Evolutionary conservation across 1,284 basidiomycete genomes (phyloP).

Genomic region (Anthracocystis panici-leucophaei): DNA sequence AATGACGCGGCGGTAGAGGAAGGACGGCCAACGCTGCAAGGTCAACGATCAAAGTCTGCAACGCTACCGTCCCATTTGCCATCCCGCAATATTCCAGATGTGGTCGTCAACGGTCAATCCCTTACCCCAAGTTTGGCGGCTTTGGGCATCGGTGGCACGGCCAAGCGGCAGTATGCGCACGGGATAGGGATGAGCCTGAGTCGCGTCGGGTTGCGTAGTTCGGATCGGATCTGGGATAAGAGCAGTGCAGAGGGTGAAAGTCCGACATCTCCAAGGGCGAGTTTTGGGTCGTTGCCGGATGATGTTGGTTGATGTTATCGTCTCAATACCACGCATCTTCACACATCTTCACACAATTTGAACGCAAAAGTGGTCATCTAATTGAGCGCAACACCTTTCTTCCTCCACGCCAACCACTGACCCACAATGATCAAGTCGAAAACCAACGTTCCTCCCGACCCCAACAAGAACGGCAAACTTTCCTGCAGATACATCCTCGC

Average conservation of each 20-base stretch:
- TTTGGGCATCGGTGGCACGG: slow-evolving; percentile 18
- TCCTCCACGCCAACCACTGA: slow-evolving; percentile 62
- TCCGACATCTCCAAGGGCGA: slow-evolving; percentile 14
- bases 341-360: too few relatives aligned
- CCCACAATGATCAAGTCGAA: slow-evolving; percentile 66
- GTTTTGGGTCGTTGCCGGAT: slow-evolving; percentile 10
- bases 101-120: slow-evolving; percentile 36
- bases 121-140: slow-evolving; percentile 27
- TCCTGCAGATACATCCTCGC: slow-evolving; percentile 54
- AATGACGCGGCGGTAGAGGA: too few relatives aligned
- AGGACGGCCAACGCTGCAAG: background rate
- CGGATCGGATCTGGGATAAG: slow-evolving; percentile 47
- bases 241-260: background rate
- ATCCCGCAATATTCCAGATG: slow-evolving; percentile 33
- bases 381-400: slow-evolving; percentile 7
- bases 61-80: slow-evolving; percentile 14
- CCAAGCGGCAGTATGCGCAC: slow-evolving; percentile 20
- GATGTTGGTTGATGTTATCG: background rate
- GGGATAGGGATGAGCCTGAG: slow-evolving; percentile 48
- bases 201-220: slow-evolving; percentile 45
- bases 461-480: slow-evolving; percentile 66
- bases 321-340: background rate
- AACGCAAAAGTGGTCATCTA: background rate
- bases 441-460: slow-evolving; percentile 63
- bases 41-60: slow-evolving; percentile 23